These are phyloP conservation scores for Theileria parva DNA, from an alignment of 169 alveolate species.

Conservation along the genomic window DNA sequence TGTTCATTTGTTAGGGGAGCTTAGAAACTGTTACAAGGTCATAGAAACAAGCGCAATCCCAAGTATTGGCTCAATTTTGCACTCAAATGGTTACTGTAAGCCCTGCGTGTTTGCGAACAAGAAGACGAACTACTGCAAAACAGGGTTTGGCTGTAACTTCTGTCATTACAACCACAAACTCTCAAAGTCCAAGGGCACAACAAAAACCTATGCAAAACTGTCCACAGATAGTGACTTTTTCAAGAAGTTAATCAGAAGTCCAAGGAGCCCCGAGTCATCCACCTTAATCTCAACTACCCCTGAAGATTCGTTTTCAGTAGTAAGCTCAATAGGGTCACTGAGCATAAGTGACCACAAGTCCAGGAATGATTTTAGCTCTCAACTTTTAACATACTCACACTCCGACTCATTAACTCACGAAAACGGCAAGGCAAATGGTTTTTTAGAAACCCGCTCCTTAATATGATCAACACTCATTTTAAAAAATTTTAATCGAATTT, in stretches of 20 bases:
- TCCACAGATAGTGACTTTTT: neutral
- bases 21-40: conserved; percentile 44
- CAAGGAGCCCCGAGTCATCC: neutral
- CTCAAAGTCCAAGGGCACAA: conserved; percentile 14
- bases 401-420: neutral
- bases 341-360: neutral
- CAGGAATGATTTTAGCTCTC: neutral
- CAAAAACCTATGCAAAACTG: neutral
- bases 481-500: too few relatives aligned
- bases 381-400: neutral
- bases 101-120: conserved; percentile 80
- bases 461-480: neutral
- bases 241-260: neutral
- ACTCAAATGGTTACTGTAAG: conserved; percentile 73
- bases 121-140: conserved; percentile 71
- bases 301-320: neutral
- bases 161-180: conserved; percentile 75
- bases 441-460: neutral
- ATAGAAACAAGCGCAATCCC: conserved; percentile 26
- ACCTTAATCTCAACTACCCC: neutral
- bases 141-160: conserved; percentile 69
- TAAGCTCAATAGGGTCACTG: neutral
- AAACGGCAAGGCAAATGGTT: neutral
- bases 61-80: conserved; percentile 72
- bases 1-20: conserved; percentile 43